Evolutionary conservation across 352 stramenopile species (phyloP).

Genomic region (Aphanomyces stellatus): DNA sequence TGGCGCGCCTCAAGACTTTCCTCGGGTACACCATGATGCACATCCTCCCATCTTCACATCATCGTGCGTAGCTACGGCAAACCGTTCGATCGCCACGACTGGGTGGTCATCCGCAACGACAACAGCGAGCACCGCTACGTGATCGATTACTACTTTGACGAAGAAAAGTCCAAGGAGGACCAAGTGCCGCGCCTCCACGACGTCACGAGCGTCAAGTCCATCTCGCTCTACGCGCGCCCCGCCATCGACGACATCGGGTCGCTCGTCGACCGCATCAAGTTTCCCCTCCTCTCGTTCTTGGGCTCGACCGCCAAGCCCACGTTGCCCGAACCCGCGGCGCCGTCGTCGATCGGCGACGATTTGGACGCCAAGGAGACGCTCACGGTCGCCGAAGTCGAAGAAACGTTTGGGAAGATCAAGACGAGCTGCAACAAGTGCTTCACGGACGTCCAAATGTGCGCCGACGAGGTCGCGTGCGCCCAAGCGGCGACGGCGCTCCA

Average conservation of each 20-base stretch:
- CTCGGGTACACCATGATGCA: slow-evolving; percentile 36
- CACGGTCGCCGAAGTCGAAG: slow-evolving; percentile 58
- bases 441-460: slow-evolving; percentile 64
- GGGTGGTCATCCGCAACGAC: slow-evolving; percentile 35
- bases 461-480: slow-evolving; percentile 67
- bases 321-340: slow-evolving; percentile 43
- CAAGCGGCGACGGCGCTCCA: slow-evolving; percentile 81
- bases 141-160: slow-evolving; percentile 98
- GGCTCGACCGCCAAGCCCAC: slow-evolving; percentile 41
- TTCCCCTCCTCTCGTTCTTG: slow-evolving; percentile 44
- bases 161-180: slow-evolving; percentile 69
- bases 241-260: slow-evolving; percentile 65
- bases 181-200: slow-evolving; percentile 79
- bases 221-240: slow-evolving; percentile 82
- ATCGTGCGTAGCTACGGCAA: slow-evolving; percentile 37
- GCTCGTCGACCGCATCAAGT: slow-evolving; percentile 78
- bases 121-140: slow-evolving; percentile 89
- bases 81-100: slow-evolving; percentile 93
- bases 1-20: slow-evolving; percentile 88
- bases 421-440: slow-evolving; percentile 76
- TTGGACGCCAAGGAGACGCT: slow-evolving; percentile 38
- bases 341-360: slow-evolving; percentile 43
- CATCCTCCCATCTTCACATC: not conserved
- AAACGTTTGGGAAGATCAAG: slow-evolving; percentile 80
- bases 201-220: slow-evolving; percentile 74